These are phyloP conservation scores for Ajuga chamaepitys DNA, from an alignment of 257 asterid genomes.

Conservation along the genomic window DNA sequence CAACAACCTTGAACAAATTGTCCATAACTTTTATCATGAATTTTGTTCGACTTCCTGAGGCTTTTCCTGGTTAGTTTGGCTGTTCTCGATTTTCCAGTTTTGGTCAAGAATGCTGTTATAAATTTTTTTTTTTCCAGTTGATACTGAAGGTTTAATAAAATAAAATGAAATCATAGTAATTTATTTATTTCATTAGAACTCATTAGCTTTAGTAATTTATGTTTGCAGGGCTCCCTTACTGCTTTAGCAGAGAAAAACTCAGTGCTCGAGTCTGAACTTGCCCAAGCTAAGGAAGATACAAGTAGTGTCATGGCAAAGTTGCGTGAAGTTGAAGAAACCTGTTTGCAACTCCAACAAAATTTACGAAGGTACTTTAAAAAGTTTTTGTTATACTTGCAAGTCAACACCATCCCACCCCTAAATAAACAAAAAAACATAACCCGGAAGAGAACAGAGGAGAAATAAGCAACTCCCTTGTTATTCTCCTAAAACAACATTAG, in stretches of 20 bases:
- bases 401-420: neutral
- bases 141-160: neutral
- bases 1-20: neutral
- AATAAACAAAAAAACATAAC: neutral
- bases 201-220: constrained; percentile 8
- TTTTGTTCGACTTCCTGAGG: neutral
- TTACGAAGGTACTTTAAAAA: constrained; percentile 49
- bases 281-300: constrained; percentile 62
- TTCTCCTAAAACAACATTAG: constrained; percentile 6
- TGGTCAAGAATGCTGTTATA: neutral
- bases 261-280: constrained; percentile 62
- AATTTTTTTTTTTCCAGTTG: neutral
- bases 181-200: constrained; percentile 9
- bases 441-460: neutral
- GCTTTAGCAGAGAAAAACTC: constrained; percentile 60
- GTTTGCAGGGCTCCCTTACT: constrained; percentile 55
- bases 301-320: constrained; percentile 48
- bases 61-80: constrained; percentile 2
- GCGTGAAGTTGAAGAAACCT: constrained; percentile 67
- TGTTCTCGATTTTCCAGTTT: neutral
- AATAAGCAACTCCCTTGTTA: neutral
- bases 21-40: neutral
- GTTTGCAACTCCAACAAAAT: constrained; percentile 62
- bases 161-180: neutral
- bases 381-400: neutral